These are phyloP conservation scores for Phytophthora sp. DNA, from an alignment of 352 stramenopile genomes.

Conservation along the genomic window DNA sequence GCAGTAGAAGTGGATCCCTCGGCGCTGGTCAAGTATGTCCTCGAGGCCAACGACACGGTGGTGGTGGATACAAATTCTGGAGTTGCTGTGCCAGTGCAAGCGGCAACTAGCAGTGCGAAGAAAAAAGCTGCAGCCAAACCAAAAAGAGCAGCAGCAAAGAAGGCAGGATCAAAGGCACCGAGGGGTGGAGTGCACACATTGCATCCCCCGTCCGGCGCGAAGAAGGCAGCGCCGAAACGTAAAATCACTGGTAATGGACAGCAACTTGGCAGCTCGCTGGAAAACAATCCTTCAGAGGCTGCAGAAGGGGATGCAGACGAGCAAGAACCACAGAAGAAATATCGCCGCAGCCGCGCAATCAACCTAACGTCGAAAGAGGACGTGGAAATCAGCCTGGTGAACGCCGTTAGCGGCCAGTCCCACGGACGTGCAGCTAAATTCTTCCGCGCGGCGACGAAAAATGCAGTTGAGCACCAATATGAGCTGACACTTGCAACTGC, in stretches of 20 bases:
- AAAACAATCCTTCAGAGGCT: slow-evolving; percentile 17
- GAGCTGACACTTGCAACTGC: slow-evolving; percentile 75
- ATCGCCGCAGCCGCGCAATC: slow-evolving; percentile 54
- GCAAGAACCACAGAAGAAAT: slow-evolving; percentile 45
- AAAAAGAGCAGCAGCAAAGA: slow-evolving; percentile 32
- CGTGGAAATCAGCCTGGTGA: slow-evolving; percentile 63
- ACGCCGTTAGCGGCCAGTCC: slow-evolving; percentile 65
- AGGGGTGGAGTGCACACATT: slow-evolving; percentile 61
- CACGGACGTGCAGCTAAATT: slow-evolving; percentile 75
- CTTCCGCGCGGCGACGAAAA: slow-evolving; percentile 77
- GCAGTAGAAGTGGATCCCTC: slow-evolving; percentile 40
- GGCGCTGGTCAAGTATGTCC: slow-evolving; percentile 50
- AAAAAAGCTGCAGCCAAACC: slow-evolving; percentile 1
- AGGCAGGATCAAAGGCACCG: slow-evolving; percentile 13
- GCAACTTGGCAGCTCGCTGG: slow-evolving; percentile 61
- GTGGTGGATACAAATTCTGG: slow-evolving; percentile 42
- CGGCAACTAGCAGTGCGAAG: slow-evolving; percentile 9
- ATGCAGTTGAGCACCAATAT: slow-evolving; percentile 84
- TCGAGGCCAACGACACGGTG: slow-evolving; percentile 77
- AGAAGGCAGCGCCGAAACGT: slow-evolving; percentile 39
- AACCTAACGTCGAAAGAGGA: slow-evolving; percentile 83
- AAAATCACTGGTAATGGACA: slow-evolving; percentile 52
- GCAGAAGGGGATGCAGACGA: slow-evolving; percentile 20
- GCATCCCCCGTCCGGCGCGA: slow-evolving; percentile 14
- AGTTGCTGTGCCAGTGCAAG: slow-evolving; percentile 4